phyloP scores from a whole-genome alignment of 2,329 filamentous ascomycete species.

The Proliferodiscus dingleyae region DNA sequence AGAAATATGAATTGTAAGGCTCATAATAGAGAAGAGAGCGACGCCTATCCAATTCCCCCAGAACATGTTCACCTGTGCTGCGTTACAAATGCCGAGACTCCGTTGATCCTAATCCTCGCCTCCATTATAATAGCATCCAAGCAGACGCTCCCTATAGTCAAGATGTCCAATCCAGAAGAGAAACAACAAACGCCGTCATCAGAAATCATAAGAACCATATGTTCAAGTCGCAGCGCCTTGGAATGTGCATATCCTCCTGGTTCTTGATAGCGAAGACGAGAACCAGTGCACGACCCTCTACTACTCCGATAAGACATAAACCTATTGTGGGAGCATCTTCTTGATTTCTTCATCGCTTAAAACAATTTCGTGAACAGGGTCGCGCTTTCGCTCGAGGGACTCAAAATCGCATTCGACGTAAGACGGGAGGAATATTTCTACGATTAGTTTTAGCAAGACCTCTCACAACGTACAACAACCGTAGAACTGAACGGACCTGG shows the following conservation, averaged over 20 bases:
- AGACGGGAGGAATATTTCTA: slow-evolving; percentile 76
- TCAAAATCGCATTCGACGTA: slow-evolving; percentile 71
- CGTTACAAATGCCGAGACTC: slow-evolving; percentile 21
- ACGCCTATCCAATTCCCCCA: slow-evolving; percentile 14
- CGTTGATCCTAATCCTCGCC: slow-evolving; percentile 11
- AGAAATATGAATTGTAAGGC: slow-evolving; percentile 7
- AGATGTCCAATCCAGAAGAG: slow-evolving; percentile 5
- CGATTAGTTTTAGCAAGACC: slow-evolving; percentile 5
- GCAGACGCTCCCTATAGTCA: slow-evolving; percentile 11
- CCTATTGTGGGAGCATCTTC: slow-evolving; percentile 59
- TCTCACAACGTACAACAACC: background rate
- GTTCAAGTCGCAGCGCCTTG: slow-evolving; percentile 24
- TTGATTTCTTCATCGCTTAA: slow-evolving; percentile 73
- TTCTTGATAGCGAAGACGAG: slow-evolving; percentile 21
- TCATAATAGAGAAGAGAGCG: slow-evolving; percentile 15
- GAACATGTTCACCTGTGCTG: slow-evolving; percentile 8
- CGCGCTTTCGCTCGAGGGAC: slow-evolving; percentile 69
- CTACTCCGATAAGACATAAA: slow-evolving; percentile 16
- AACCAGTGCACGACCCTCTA: slow-evolving; percentile 9
- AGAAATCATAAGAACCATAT: slow-evolving; percentile 27
- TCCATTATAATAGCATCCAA: slow-evolving; percentile 15
- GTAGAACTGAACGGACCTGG: slow-evolving; percentile 48
- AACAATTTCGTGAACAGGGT: slow-evolving; percentile 73
- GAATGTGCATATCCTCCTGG: slow-evolving; percentile 5
- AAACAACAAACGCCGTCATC: slow-evolving; percentile 25